These are phyloP conservation scores for Eucalyptus erythrocorys DNA, from an alignment of 345 rosid species.

Conservation along the genomic window DNA sequence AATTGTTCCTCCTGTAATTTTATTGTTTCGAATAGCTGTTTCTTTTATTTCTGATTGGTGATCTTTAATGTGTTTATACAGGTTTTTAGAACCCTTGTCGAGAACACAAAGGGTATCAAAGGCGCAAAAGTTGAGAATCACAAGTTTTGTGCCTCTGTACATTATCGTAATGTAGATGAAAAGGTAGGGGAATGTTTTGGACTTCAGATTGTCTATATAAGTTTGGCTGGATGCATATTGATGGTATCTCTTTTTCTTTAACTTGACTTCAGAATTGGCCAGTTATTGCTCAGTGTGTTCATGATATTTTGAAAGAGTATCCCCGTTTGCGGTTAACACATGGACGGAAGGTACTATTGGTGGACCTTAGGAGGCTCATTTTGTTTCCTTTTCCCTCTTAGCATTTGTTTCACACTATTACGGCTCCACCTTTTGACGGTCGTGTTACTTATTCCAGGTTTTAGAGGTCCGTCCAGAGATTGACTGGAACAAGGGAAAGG, in stretches of 20 bases:
- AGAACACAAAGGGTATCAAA: constrained; percentile 51
- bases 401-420: background rate
- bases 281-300: constrained; percentile 68
- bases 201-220: background rate
- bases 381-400: background rate
- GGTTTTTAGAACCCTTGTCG: constrained; percentile 83
- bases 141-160: constrained; percentile 93
- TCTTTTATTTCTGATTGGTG: background rate
- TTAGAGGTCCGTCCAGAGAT: constrained; percentile 94
- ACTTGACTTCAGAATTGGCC: constrained; percentile 57
- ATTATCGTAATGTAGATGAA: constrained; percentile 95
- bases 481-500: constrained; percentile 96
- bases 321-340: constrained; percentile 75
- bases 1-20: background rate
- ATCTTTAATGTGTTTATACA: background rate
- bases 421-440: background rate
- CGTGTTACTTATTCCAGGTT: constrained; percentile 31
- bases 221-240: background rate
- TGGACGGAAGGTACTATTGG: constrained; percentile 39
- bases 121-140: constrained; percentile 91
- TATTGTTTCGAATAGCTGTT: background rate
- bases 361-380: background rate
- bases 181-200: constrained; percentile 28
- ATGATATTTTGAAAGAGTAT: constrained; percentile 65
- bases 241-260: background rate